Evolutionary conservation across 1,139 yeast genomes (phyloP).

Genomic region (Kazachstania sp.): DNA sequence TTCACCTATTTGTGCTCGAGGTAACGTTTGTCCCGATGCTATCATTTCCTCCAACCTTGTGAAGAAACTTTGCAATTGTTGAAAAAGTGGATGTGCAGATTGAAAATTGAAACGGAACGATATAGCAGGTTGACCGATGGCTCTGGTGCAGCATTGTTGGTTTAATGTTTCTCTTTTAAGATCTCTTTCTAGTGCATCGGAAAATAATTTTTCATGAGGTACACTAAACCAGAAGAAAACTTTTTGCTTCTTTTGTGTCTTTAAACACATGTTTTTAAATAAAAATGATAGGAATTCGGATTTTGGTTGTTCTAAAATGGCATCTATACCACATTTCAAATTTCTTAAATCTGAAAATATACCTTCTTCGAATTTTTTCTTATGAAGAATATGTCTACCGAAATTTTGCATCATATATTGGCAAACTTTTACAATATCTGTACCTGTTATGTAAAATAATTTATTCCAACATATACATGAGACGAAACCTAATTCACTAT

Average conservation of each 20-base stretch:
- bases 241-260: slow-evolving; percentile 95
- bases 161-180: slow-evolving; percentile 61
- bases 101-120: slow-evolving; percentile 43
- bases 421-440: slow-evolving; percentile 88
- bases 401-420: slow-evolving; percentile 84
- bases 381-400: slow-evolving; percentile 74
- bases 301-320: slow-evolving; percentile 79
- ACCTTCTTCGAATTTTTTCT: slow-evolving; percentile 95
- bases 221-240: slow-evolving; percentile 97
- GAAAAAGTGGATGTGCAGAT: slow-evolving; percentile 18
- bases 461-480: slow-evolving; percentile 91
- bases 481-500: slow-evolving; percentile 82
- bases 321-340: slow-evolving; percentile 80
- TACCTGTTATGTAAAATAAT: slow-evolving; percentile 83
- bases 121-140: slow-evolving; percentile 55
- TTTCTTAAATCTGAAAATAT: slow-evolving; percentile 84
- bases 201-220: slow-evolving; percentile 84
- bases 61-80: slow-evolving; percentile 14
- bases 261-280: slow-evolving; percentile 74
- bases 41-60: not conserved
- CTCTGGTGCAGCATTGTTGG: slow-evolving; percentile 52
- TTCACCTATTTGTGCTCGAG: not conserved
- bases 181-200: slow-evolving; percentile 91
- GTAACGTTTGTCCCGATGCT: not conserved
- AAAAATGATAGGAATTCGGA: slow-evolving; percentile 77